Percentiles rank a stretch among this genome's conserved stretches.
Conservation (phyloP, 768 basidiomycete species). For the Mycena sanguinolenta region DNA sequence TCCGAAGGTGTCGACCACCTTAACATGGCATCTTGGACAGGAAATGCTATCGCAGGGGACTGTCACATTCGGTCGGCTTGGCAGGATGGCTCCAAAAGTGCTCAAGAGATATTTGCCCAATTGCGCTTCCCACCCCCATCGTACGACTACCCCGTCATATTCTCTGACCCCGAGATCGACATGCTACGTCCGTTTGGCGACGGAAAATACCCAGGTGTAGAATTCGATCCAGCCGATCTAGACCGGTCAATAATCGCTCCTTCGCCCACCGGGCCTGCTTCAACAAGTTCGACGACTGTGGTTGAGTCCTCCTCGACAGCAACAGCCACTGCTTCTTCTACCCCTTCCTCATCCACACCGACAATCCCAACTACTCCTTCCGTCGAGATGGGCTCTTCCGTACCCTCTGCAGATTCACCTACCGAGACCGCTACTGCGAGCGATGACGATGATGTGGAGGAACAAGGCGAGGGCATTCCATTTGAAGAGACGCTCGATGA, state of each 20-base stretch:
- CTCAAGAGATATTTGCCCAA: background rate
- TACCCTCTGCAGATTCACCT: too few relatives aligned
- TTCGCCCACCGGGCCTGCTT: too few relatives aligned
- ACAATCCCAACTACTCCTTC: background rate
- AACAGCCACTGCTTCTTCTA: too few relatives aligned
- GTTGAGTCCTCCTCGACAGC: too few relatives aligned
- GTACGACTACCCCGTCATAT: background rate
- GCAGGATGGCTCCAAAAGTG: background rate
- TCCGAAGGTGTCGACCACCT: constrained; percentile 22
- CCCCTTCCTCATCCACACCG: background rate
- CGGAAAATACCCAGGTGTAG: background rate
- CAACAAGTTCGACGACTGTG: too few relatives aligned
- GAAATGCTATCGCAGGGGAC: background rate
- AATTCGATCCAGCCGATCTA: too few relatives aligned
- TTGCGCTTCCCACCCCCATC: background rate
- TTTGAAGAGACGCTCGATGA: constrained; percentile 48
- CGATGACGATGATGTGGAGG: background rate
- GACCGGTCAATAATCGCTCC: background rate
- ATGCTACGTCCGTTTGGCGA: background rate
- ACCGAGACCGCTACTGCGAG: too few relatives aligned
- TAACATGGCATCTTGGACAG: background rate
- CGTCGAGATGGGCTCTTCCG: too few relatives aligned
- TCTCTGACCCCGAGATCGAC: background rate
- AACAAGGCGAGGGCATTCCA: constrained; percentile 32
- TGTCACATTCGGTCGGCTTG: background rate